Base-by-base conservation (phyloP, 2,329 filamentous ascomycete genomes). In the Aspergillus proliferans region DNA sequence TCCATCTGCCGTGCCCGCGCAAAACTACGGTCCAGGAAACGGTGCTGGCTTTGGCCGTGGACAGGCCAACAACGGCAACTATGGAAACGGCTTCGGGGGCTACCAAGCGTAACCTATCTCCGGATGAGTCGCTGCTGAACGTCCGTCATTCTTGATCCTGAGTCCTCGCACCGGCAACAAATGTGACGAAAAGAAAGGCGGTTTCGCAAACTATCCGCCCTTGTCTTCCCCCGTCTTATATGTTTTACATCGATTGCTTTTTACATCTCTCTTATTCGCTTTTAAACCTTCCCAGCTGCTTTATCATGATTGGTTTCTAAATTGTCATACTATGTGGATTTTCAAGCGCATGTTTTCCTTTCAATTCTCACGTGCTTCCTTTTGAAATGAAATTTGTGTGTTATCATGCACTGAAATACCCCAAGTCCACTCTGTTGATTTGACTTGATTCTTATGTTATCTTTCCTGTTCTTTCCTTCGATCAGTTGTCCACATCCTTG, bases 21-120 rank as follows among this genome's bases (percentile, higher is more conserved):
- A 74, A 56, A 69, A 67, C 65, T 90, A 84, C 62, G 79, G 77
- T 51, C 55, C 85, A 80, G 76, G 74, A 58, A 93, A 86, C 65
- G 86, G 87, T 59, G 88, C 87, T 61, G 88, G 88, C 53, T 95
- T 90, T 65, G 88, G 88, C 54, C 88, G 89, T 66, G 88, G 87
- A 56, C 78, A 78, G 54, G 62, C 76, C 76, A 48, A 68, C 56
- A 72, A 69, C 55, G 66, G 65, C 52, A 75, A 72, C 51, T 76
- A 74, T 57, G 73, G 73, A 56, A 80, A 80, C 64, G 78, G 76
- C 64, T 82, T 80, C 62, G 77, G 77, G 58, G 79, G 76, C 58
- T 83, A 83, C 69, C 79, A 82, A 67, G 76, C 76, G 58, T 83
- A 79, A 61, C 54, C 49, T 33, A 26, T 54, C 22, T 42, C 49